phyloP scores from a whole-genome alignment of 1,284 basidiomycete species.

The Cryptococcus jaspeensis region DNA sequence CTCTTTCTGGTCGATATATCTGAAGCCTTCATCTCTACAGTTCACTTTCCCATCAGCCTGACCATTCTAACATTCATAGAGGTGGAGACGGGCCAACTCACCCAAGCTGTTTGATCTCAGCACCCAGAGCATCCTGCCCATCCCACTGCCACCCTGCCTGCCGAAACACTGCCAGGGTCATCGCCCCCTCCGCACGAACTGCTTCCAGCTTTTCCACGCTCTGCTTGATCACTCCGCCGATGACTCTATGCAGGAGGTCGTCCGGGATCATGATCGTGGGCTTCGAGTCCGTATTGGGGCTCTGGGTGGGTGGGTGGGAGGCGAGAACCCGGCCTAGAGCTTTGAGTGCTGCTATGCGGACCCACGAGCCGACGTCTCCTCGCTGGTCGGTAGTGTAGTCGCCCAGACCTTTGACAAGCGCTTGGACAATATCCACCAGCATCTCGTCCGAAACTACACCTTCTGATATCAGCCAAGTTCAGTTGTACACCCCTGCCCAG shows the following conservation, averaged over 20 bases:
- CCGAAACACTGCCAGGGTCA: slow-evolving; percentile 59
- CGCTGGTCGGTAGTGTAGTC: slow-evolving; percentile 94
- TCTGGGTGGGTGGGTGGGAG: slow-evolving; percentile 13
- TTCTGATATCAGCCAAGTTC: not conserved
- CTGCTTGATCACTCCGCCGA: slow-evolving; percentile 77
- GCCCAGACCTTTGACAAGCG: slow-evolving; percentile 62
- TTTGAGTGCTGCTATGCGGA: slow-evolving; percentile 72
- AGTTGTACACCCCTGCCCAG: too few relatives aligned
- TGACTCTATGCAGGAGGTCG: slow-evolving; percentile 34
- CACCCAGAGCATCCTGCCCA: slow-evolving; percentile 35
- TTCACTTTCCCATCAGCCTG: slow-evolving; percentile 56
- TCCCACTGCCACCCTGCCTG: slow-evolving; percentile 35
- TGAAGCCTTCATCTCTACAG: slow-evolving; percentile 25
- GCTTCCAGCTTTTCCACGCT: slow-evolving; percentile 88
- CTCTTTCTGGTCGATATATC: slow-evolving; percentile 64
- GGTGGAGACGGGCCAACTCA: not conserved
- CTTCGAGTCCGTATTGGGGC: not conserved
- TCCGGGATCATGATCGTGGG: not conserved
- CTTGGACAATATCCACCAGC: slow-evolving; percentile 23
- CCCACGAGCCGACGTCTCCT: slow-evolving; percentile 97
- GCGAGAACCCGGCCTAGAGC: slow-evolving; percentile 23
- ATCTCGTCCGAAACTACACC: slow-evolving; percentile 14
- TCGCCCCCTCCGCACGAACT: slow-evolving; percentile 75
- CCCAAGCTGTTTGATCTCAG: slow-evolving; percentile 3
- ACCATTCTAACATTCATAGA: too few relatives aligned